Base-by-base conservation (phyloP, 768 basidiomycete species). In the Tylopilus subfusipes region DNA sequence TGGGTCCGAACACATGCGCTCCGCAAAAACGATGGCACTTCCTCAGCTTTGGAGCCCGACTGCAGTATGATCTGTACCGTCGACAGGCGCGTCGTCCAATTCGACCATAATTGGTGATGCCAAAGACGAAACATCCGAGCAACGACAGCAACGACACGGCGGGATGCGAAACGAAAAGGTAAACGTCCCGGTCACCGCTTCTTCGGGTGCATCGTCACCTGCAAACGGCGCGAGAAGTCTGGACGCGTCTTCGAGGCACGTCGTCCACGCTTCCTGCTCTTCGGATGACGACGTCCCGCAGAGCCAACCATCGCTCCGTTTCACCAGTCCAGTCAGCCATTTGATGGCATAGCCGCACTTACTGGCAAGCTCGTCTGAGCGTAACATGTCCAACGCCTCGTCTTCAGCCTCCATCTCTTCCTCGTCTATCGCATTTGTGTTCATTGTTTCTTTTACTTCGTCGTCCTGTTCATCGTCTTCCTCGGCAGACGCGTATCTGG, bases 1-100 rank as follows among this genome's bases (percentile, higher is more conserved):
- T 3, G 84, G 80, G 38, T 74, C 63, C 10, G 70, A 66, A 42
- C 83, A 85, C 47, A 92, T 75, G 43, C 78, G 77, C 60, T 85
- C 79, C 1, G 83, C 84, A 44, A 93, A 76, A 33, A 89, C 69
- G 63, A 90, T 86, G 18, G 84, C 81, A 61, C 86, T 85, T 10
- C 83, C 89, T 90, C 91, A 93, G 63, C 87, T 91, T 68, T 93
- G 90, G 42, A 93, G 72, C 1, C 91, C 90, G 30, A 91, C 89
- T 18, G 83, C 84, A 11, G 88, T 90, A 66, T 91, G 85, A 64
- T 91, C 89, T 14, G 78, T 75, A 30, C 70, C 73, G 25, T 80
- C 74, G 38, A 89, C 72, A 1, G 85, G 80, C 1, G 82, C 88
- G 61, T 92, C 89, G 63, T 86, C 86, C 31, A 92, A 74, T 67